Evolutionary conservation across 2,329 filamentous ascomycete genomes (phyloP), one percentile per base, ranked within the genome.

Genomic region (Fusarium lateritium): DNA sequence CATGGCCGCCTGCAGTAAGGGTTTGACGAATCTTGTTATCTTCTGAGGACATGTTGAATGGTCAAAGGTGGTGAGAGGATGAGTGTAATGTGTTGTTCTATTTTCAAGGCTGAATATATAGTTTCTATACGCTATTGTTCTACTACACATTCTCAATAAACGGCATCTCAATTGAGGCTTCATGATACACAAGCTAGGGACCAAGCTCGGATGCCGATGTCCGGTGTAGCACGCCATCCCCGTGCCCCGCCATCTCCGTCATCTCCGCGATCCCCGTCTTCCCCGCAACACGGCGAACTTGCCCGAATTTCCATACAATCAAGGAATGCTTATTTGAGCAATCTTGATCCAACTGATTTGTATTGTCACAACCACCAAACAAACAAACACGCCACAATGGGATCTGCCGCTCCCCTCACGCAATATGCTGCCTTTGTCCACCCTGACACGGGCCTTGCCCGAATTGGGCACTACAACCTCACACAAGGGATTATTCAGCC

Each of bases 21-120:
- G 31, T 36, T 15, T 51, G 47, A 43, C 28, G 53, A 15, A 54
- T 13, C 26, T 65, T 65, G 33, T 36, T 58, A 15, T 59, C 58
- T 14, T 51, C 58, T 43, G 40, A 33, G 36, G 62, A 42, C 62
- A 65, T 65, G 3, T 19, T 54, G 36, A 7, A 19, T 19, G 28
- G 26, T 28, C 26, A 28, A 28, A 9, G 8, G 9, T 28, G 24
- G 5, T 26, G 26, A 28, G 10, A 28, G 26, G 26, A 19, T 28
- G 26, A 3, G 10, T 9, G 26, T 10, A 28, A 28, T 28, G 1
- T 28, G 3, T 28, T 28, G 3, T 28, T 28, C 26, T 28, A 10
- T 28, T 28, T 28, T 28, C 3, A 10, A 28, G 7, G 26, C 7
- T 28, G 2, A 28, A 9, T 28, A 28, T 28, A 28, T 28, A 28